Conservation (phyloP, 1,284 basidiomycete species). For the Ustilago sp. region DNA sequence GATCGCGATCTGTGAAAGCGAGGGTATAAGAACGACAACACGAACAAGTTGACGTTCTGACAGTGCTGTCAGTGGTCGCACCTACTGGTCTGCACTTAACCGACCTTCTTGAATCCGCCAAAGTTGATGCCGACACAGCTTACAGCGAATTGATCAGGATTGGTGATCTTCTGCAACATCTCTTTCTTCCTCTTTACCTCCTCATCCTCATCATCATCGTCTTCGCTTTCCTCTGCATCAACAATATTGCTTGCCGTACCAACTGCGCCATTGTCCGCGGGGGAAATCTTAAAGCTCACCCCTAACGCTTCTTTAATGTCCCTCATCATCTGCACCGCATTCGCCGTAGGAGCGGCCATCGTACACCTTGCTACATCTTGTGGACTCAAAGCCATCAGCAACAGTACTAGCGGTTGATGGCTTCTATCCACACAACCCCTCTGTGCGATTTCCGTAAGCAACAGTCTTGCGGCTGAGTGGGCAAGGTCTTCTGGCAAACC, state of each 20-base stretch:
- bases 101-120: conserved; percentile 59
- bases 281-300: conserved; percentile 73
- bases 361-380: conserved; percentile 92
- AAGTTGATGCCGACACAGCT: conserved; percentile 64
- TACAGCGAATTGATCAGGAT: conserved; percentile 46
- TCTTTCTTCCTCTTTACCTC: conserved; percentile 23
- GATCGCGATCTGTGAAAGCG: background rate
- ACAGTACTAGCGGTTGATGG: conserved; percentile 87
- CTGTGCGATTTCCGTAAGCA: conserved; percentile 81
- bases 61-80: background rate
- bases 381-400: conserved; percentile 93
- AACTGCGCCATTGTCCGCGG: background rate
- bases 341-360: conserved; percentile 81
- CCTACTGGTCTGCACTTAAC: conserved; percentile 8
- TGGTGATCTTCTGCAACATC: conserved; percentile 12
- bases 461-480: conserved; percentile 79
- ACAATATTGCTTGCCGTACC: background rate
- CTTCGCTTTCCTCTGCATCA: background rate
- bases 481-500: conserved; percentile 91
- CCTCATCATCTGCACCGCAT: conserved; percentile 87
- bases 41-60: background rate
- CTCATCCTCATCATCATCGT: conserved; percentile 32
- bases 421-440: conserved; percentile 92
- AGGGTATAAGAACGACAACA: conserved; percentile 11
- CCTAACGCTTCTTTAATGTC: conserved; percentile 87